A percentile compares a stretch with the other conserved stretches of the same genome.
phyloP scores from a whole-genome alignment of 2,329 filamentous ascomycete species.

The Diaporthe vexans region DNA sequence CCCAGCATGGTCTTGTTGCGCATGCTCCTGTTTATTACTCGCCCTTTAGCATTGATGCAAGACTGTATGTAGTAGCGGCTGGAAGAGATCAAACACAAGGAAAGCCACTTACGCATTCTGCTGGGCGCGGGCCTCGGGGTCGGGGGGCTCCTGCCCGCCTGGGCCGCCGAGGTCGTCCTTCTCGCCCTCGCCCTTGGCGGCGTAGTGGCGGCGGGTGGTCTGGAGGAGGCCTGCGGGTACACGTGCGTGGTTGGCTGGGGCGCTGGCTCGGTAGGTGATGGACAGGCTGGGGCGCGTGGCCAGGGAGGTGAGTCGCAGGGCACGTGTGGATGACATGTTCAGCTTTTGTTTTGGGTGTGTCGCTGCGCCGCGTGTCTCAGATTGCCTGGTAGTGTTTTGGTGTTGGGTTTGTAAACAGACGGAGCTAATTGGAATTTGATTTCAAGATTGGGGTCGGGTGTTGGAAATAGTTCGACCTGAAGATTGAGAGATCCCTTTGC shows the following conservation, averaged over 20 bases:
- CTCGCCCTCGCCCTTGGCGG: conserved; percentile 16
- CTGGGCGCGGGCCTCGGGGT: conserved; percentile 25
- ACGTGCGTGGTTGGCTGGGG: no score
- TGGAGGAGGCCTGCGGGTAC: conserved; percentile 1
- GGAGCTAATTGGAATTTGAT: neutral
- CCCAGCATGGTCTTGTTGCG: conserved; percentile 30
- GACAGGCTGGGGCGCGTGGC: neutral
- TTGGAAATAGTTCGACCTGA: neutral
- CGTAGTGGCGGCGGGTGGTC: conserved; percentile 1
- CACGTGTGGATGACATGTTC: neutral
- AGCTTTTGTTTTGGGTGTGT: rapidly evolving
- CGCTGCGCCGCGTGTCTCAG: neutral
- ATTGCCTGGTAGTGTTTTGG: neutral
- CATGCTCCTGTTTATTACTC: conserved; percentile 30
- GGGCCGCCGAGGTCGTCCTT: conserved; percentile 39
- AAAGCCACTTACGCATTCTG: conserved; percentile 37
- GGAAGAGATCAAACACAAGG: no score
- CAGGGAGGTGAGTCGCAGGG: neutral
- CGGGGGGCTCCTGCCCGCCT: conserved; percentile 37
- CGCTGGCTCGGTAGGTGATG: neutral
- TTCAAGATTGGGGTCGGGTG: neutral
- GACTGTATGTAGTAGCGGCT: no score
- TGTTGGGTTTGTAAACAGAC: neutral
- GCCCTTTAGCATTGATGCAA: no score
- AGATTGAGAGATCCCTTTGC: neutral